These are phyloP conservation scores for Stachybotrys chartarum DNA, from an alignment of 2,329 filamentous ascomycete species.

Conservation along the genomic window DNA sequence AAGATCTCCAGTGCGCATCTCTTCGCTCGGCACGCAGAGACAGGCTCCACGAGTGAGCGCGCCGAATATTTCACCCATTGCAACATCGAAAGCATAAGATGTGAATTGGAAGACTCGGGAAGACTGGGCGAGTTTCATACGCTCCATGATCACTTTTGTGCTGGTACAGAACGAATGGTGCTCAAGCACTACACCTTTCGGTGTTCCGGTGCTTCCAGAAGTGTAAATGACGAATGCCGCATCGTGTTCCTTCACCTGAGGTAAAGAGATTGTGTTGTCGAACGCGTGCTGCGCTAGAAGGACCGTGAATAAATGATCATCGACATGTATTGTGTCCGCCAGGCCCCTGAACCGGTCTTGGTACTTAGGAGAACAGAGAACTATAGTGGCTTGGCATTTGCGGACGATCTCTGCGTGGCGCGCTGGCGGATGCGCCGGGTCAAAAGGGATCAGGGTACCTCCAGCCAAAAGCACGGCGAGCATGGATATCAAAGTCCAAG, in stretches of 20 bases:
- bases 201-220: conserved; percentile 15
- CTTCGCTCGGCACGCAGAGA: conserved; percentile 14
- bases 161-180: conserved; percentile 8
- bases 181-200: conserved; percentile 14
- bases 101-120: conserved; percentile 13
- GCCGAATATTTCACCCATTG: conserved; percentile 11
- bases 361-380: conserved; percentile 8
- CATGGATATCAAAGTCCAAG: conserved; percentile 14
- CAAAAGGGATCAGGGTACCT: conserved; percentile 14
- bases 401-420: conserved; percentile 2
- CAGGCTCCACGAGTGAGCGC: conserved; percentile 9
- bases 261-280: neutral
- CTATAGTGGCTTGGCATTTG: conserved; percentile 6
- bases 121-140: conserved; percentile 3
- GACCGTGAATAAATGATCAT: neutral
- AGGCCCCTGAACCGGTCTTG: conserved; percentile 1
- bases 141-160: conserved; percentile 5
- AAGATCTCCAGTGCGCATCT: conserved; percentile 10
- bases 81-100: conserved; percentile 15
- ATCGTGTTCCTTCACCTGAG: neutral
- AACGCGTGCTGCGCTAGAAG: neutral
- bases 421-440: conserved; percentile 10
- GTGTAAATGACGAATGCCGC: conserved; percentile 13
- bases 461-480: conserved; percentile 16
- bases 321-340: neutral